Percentiles rank a stretch among this genome's conserved stretches.
Conservation (phyloP, 2,329 filamentous ascomycete species). For the Penicillium brevicompactum region DNA sequence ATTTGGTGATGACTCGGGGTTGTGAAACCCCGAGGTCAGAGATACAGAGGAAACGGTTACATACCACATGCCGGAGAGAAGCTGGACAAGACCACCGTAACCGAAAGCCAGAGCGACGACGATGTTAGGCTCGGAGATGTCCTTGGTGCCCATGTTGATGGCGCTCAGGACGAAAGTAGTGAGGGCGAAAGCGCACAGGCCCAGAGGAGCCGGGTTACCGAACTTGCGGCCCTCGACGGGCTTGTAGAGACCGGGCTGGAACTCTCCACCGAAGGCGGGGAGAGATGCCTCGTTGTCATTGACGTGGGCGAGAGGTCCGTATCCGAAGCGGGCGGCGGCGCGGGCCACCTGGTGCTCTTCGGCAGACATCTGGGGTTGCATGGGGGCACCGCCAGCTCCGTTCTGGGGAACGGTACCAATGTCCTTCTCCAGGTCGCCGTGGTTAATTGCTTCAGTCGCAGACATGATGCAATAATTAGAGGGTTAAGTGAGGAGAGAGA, state of each 20-base stretch:
- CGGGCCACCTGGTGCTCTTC: slow-evolving; percentile 49
- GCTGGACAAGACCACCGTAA: slow-evolving; percentile 77
- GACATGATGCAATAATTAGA: slow-evolving; percentile 28
- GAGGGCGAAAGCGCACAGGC: slow-evolving; percentile 76
- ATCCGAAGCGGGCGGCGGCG: slow-evolving; percentile 51
- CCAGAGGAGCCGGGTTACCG: slow-evolving; percentile 77
- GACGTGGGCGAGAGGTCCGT: slow-evolving; percentile 55
- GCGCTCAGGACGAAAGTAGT: slow-evolving; percentile 79
- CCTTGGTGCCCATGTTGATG: slow-evolving; percentile 69
- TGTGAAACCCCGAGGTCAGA: background rate
- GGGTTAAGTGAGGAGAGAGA: background rate
- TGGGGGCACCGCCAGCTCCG: slow-evolving; percentile 1
- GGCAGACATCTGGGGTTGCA: slow-evolving; percentile 41
- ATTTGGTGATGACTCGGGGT: background rate
- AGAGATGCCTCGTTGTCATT: slow-evolving; percentile 50
- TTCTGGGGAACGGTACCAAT: slow-evolving; percentile 16
- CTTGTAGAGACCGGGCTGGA: slow-evolving; percentile 71
- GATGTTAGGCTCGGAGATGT: slow-evolving; percentile 64
- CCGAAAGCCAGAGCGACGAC: slow-evolving; percentile 70
- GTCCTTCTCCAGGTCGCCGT: slow-evolving; percentile 36
- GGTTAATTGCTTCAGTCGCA: slow-evolving; percentile 21
- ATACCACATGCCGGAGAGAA: slow-evolving; percentile 85
- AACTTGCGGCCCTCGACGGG: slow-evolving; percentile 68
- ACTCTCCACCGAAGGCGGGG: slow-evolving; percentile 70
- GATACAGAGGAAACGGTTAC: slow-evolving; percentile 22